Evolutionary conservation across 2,329 filamentous ascomycete genomes (phyloP), one percentile per base, ranked within the genome.

Genomic region (Fusarium beomiforme): DNA sequence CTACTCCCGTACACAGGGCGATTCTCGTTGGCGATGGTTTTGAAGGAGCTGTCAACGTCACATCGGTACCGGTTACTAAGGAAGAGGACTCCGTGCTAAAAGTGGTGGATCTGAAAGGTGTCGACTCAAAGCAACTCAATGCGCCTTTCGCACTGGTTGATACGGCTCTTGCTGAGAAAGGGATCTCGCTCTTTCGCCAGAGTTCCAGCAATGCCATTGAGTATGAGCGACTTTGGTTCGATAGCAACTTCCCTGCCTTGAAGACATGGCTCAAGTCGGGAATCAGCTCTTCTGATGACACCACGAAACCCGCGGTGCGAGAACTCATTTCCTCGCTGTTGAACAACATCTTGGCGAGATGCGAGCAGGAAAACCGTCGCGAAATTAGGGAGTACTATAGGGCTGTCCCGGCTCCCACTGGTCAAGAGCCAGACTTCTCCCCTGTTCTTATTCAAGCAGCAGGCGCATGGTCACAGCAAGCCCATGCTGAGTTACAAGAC

Each of bases 1-100:
- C 90, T 10, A 94, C 93, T 46, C 95, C 95, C 0, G 94, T 98
- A 2, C 95, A 98, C 78, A 93, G 91, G 77, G 89, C 91, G 2
- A 81, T 98, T 19, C 75, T 98, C 13, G 87, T 97, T 12, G 90
- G 90, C 0, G 87, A 93, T 51, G 94, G 93, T 0, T 82, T 97
- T 5, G 83, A 88, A 57, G 93, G 92, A 11, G 89, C 92, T 2
- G 85, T 91, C 8, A 83, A 86, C 3, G 73, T 88, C 10, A 79
- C 86, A 9, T 76, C 83, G 12, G 77, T 87, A 49, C 81, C 84
- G 21, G 67, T 83, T 37, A 50, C 81, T 3, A 78, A 81, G 64
- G 78, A 78, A 72, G 70, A 77, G 66, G 81, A 81, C 59, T 82
- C 81, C 67, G 87, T 87, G 75, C 84, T 79, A 74, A 86, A 82